These are phyloP conservation scores for Blastobotrys malaysiensis DNA, from an alignment of 1,139 yeast genomes.

Conservation along the genomic window DNA sequence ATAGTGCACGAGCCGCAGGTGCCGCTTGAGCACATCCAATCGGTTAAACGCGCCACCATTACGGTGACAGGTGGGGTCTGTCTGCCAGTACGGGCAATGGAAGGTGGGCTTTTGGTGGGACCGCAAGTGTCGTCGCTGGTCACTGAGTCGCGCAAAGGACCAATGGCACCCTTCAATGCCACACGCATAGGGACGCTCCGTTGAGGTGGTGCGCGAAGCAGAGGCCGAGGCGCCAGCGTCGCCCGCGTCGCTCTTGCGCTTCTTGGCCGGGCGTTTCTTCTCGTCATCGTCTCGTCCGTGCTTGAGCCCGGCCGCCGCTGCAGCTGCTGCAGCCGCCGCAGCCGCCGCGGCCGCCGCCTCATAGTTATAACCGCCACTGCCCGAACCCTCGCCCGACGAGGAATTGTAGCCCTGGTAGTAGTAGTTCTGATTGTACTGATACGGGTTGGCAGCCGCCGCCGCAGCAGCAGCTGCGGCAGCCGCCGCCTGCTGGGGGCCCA, in stretches of 20 bases:
- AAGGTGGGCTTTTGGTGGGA: constrained; percentile 61
- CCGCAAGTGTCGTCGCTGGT: constrained; percentile 57
- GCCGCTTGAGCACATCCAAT: constrained; percentile 65
- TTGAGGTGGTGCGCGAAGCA: constrained; percentile 6
- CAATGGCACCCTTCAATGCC: constrained; percentile 51
- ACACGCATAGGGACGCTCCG: constrained; percentile 48
- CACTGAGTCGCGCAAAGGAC: constrained; percentile 64
- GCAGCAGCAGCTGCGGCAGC: constrained; percentile 5
- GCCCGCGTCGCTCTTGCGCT: constrained; percentile 8
- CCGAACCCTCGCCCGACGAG: not conserved
- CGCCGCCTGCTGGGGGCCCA: constrained; percentile 5
- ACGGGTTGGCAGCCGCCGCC: constrained; percentile 3
- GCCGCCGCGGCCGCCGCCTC: constrained; percentile 1
- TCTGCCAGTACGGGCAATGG: constrained; percentile 66
- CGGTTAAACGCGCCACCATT: constrained; percentile 69
- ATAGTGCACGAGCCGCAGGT: constrained; percentile 59
- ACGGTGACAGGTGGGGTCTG: constrained; percentile 63
- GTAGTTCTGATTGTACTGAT: not conserved
- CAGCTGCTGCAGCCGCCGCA: constrained; percentile 10
- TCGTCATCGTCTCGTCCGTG: constrained; percentile 7
- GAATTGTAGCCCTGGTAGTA: not conserved
- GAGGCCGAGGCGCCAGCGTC: constrained; percentile 11
- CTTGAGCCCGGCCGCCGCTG: constrained; percentile 8
- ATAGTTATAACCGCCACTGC: not conserved
- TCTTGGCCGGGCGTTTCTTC: constrained; percentile 10